These are phyloP conservation scores for Anthostomella pinea DNA, from an alignment of 2,329 filamentous ascomycete species.

Conservation along the genomic window DNA sequence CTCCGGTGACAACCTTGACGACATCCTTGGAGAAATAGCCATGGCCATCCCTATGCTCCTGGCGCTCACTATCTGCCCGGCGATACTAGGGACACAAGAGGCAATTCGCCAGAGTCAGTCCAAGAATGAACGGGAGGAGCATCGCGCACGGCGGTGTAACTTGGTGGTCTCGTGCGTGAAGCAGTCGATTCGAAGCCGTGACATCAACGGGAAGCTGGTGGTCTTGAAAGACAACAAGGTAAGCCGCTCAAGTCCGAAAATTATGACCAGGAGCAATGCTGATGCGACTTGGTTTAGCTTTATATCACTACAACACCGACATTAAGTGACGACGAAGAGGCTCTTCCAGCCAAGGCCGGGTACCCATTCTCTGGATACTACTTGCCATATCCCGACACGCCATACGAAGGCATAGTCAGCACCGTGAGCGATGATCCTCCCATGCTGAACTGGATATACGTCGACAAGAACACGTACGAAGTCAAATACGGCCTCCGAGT, in stretches of 20 bases:
- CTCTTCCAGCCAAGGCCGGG: slow-evolving; percentile 32
- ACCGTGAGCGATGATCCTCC: slow-evolving; percentile 49
- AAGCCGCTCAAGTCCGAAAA: slow-evolving; percentile 1
- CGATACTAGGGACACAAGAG: slow-evolving; percentile 45
- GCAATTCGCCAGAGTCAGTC: slow-evolving; percentile 48
- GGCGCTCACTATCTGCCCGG: slow-evolving; percentile 40
- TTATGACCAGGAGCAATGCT: neutral
- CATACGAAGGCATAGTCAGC: slow-evolving; percentile 44
- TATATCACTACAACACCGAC: slow-evolving; percentile 43
- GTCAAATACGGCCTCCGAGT: slow-evolving; percentile 45
- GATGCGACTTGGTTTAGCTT: slow-evolving; percentile 28
- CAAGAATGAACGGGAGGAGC: slow-evolving; percentile 47
- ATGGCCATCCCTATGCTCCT: slow-evolving; percentile 44
- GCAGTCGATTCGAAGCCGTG: slow-evolving; percentile 39
- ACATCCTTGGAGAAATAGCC: slow-evolving; percentile 21
- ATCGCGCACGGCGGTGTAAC: slow-evolving; percentile 47
- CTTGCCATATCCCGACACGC: slow-evolving; percentile 54
- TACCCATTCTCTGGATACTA: slow-evolving; percentile 57
- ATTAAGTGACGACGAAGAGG: slow-evolving; percentile 25
- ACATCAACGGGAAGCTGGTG: slow-evolving; percentile 43
- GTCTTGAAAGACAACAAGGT: slow-evolving; percentile 45
- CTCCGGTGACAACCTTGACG: slow-evolving; percentile 22
- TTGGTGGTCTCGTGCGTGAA: slow-evolving; percentile 45
- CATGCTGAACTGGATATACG: slow-evolving; percentile 50
- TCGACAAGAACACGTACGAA: slow-evolving; percentile 44